Percentiles rank a stretch among this genome's conserved stretches.
phyloP scores from a whole-genome alignment of 805 yeast species.

The Blastobotrys mokoenaii region DNA sequence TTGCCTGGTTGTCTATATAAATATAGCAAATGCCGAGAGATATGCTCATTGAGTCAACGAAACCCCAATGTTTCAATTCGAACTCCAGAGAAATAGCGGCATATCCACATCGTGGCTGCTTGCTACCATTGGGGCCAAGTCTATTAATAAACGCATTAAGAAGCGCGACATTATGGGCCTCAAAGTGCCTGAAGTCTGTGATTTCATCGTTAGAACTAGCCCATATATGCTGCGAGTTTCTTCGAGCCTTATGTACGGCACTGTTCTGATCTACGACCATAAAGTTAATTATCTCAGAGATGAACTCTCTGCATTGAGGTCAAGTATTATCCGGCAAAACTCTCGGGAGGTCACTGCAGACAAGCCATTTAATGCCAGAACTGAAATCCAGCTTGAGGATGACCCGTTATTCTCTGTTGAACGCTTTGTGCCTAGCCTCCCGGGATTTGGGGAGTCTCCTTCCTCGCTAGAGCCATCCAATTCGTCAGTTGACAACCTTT shows the following conservation, averaged over 20 bases:
- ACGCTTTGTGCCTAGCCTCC: not conserved
- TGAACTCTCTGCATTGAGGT: not conserved
- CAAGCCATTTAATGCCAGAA: not conserved
- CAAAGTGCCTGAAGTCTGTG: constrained; percentile 39
- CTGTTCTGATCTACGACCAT: constrained; percentile 33
- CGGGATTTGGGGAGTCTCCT: not conserved
- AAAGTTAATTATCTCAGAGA: constrained; percentile 1
- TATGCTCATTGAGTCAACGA: not conserved
- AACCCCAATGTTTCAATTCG: not conserved
- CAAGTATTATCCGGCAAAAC: not conserved
- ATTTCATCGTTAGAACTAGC: constrained; percentile 20
- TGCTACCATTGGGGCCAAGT: constrained; percentile 9
- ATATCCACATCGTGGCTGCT: constrained; percentile 10
- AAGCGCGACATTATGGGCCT: constrained; percentile 25
- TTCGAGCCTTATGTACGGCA: constrained; percentile 41
- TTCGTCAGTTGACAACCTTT: too few relatives aligned
- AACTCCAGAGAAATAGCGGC: not conserved
- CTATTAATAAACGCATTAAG: not conserved
- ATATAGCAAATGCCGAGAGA: too few relatives aligned
- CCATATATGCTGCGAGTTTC: constrained; percentile 27
- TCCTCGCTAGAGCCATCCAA: too few relatives aligned
- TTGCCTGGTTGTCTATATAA: too few relatives aligned
- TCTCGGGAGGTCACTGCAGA: not conserved
- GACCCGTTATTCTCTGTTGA: not conserved
- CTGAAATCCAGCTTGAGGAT: not conserved